A percentile compares a stretch with the other conserved stretches of the same genome.
phyloP scores from a whole-genome alignment of 495 filamentous ascomycete species.

The Hyaloscypha bicolor region DNA sequence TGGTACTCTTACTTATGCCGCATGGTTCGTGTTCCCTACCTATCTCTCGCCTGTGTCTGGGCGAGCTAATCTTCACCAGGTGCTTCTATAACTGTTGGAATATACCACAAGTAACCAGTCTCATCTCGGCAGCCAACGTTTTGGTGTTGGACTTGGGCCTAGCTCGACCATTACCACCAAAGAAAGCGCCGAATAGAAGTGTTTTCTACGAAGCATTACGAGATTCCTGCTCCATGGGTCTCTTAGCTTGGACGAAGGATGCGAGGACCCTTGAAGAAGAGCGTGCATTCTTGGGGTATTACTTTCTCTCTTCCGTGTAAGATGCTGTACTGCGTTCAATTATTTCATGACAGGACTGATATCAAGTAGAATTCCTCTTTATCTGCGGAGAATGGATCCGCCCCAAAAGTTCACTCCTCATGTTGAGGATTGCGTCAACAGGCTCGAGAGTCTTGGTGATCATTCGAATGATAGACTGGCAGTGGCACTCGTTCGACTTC shows the following conservation, averaged over 20 bases:
- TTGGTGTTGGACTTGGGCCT: slow-evolving; percentile 21
- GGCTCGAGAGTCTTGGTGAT: slow-evolving; percentile 24
- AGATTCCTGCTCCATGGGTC: no score
- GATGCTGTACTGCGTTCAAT: background rate
- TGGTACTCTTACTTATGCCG: slow-evolving; percentile 13
- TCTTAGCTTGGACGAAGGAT: no score
- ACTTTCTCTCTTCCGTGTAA: slow-evolving; percentile 17
- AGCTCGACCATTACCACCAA: background rate
- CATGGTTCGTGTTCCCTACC: slow-evolving; percentile 9
- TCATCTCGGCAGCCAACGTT: slow-evolving; percentile 7
- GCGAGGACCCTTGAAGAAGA: slow-evolving; percentile 19
- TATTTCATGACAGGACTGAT: no score
- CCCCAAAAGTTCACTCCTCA: slow-evolving; percentile 13
- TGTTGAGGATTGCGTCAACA: slow-evolving; percentile 39
- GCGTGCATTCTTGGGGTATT: slow-evolving; percentile 20
- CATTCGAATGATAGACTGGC: slow-evolving; percentile 20
- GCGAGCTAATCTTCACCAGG: background rate
- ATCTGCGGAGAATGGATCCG: no score
- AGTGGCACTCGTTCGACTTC: no score
- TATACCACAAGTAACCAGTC: slow-evolving; percentile 9
- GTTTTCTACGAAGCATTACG: no score
- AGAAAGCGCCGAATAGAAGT: no score
- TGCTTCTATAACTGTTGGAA: slow-evolving; percentile 4
- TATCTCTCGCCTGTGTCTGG: no score
- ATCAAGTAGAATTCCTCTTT: no score